These are phyloP conservation scores for Diaporthe eres DNA, from an alignment of 2,329 filamentous ascomycete species.

Conservation along the genomic window DNA sequence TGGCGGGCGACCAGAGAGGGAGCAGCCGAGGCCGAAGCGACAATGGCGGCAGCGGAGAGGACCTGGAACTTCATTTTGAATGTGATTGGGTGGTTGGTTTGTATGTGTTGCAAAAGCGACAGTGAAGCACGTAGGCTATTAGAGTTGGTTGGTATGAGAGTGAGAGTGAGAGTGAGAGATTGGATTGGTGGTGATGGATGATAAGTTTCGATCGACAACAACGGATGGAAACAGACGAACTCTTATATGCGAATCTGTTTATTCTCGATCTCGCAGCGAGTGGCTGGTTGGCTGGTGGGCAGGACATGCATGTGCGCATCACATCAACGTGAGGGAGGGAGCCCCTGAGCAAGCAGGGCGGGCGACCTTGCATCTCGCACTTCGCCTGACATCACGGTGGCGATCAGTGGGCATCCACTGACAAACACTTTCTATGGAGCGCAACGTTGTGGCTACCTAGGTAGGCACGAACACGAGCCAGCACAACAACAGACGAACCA, in stretches of 20 bases:
- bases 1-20: slow-evolving; percentile 45
- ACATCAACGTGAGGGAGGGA: background rate
- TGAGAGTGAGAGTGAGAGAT: slow-evolving; percentile 13
- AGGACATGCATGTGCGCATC: slow-evolving; percentile 13
- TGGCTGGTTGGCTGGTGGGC: background rate
- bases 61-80: slow-evolving; percentile 61
- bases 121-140: slow-evolving; percentile 21
- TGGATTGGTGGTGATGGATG: slow-evolving; percentile 21
- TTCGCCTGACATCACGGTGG: slow-evolving; percentile 34
- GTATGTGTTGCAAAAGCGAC: background rate
- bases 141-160: slow-evolving; percentile 7
- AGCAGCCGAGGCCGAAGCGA: slow-evolving; percentile 52
- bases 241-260: slow-evolving; percentile 22
- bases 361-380: slow-evolving; percentile 13
- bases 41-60: slow-evolving; percentile 69
- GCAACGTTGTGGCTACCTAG: slow-evolving; percentile 2
- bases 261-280: background rate
- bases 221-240: slow-evolving; percentile 2
- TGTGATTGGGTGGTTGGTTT: slow-evolving; percentile 22
- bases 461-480: slow-evolving; percentile 9
- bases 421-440: slow-evolving; percentile 24
- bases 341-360: slow-evolving; percentile 20
- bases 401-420: slow-evolving; percentile 32
- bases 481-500: slow-evolving; percentile 10
- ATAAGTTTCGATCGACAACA: background rate